Evolutionary conservation across 441 rosid species (phyloP).

Genomic region (Erodium texanum): DNA sequence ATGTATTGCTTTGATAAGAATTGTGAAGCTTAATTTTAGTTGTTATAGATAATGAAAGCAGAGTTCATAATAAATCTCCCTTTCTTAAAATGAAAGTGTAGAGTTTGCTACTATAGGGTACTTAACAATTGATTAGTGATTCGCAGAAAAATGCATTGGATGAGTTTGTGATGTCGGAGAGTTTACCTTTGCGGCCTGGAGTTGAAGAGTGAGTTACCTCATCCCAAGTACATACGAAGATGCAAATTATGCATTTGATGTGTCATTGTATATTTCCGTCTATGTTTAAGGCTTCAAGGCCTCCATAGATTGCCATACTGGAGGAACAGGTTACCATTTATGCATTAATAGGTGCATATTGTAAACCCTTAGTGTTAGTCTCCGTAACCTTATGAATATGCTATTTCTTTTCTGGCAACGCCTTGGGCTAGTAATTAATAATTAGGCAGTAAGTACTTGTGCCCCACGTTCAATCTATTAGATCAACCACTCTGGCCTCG

Average conservation of each 20-base stretch:
- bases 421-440: background rate
- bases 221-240: background rate
- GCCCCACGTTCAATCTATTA: background rate
- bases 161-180: slow-evolving; percentile 53
- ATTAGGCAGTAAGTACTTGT: background rate
- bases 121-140: slow-evolving; percentile 21
- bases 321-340: background rate
- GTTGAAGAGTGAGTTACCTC: slow-evolving; percentile 57
- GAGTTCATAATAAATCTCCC: background rate
- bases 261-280: background rate
- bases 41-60: background rate
- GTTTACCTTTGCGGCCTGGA: slow-evolving; percentile 74
- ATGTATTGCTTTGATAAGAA: background rate
- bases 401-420: background rate
- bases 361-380: background rate
- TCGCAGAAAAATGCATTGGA: slow-evolving; percentile 67
- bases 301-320: background rate
- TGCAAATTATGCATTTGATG: background rate
- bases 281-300: background rate
- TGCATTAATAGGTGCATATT: background rate
- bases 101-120: slow-evolving; percentile 9
- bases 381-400: background rate
- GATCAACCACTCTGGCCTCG: background rate
- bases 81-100: background rate
- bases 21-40: background rate